Evolutionary conservation across 1,284 basidiomycete genomes (phyloP), one percentile per base, ranked within the genome.

Genomic region (Marasmius oreades): DNA sequence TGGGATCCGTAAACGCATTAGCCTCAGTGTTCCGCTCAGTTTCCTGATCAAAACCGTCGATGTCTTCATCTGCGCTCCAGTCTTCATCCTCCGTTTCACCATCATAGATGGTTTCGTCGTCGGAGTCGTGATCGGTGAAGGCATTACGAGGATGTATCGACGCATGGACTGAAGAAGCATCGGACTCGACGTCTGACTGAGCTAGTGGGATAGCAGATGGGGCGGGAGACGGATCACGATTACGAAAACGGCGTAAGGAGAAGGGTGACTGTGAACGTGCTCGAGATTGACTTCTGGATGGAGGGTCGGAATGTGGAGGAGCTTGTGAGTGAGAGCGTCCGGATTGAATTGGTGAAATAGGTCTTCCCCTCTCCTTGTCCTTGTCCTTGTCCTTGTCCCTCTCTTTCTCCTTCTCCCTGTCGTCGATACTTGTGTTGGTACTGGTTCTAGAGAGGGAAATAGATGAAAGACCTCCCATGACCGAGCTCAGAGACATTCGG

Each of bases 31-130:
- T 67, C 42, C 68, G 73, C 60, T 78, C 76, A 2, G 78, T 96
- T 64, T 92, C 79, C 48, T 86, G 81, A 70, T 95, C 91, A 61
- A 94, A 87, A 47, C n/a, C n/a, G n/a, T n/a, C n/a, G n/a, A 70
- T 64, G 57, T 83, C 48, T 22, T 83, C 78, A 20, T 76, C 83
- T 42, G 84, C 81, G 52, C 76, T 79, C 71, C 77, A 80, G 5
- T 71, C 75, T 16, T 79, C 78, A 22, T 80, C 75, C 14, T 78
- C 79, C 0, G 72, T 75, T 51, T 79, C 78, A 14, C 72, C 72
- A 12, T 78, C 73, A 16, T 58, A 48, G 3, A 70, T 69, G 1
- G 74, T 77, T 62, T 86, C 85, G 52, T 83, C 82, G 47, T 78
- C 80, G 6, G 79, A 82, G 61, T 79, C 81, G 26, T 69, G 73